These are phyloP conservation scores for Phaeosphaeriaceae sp. DNA, from an alignment of 2,329 filamentous ascomycete species.

Conservation along the genomic window DNA sequence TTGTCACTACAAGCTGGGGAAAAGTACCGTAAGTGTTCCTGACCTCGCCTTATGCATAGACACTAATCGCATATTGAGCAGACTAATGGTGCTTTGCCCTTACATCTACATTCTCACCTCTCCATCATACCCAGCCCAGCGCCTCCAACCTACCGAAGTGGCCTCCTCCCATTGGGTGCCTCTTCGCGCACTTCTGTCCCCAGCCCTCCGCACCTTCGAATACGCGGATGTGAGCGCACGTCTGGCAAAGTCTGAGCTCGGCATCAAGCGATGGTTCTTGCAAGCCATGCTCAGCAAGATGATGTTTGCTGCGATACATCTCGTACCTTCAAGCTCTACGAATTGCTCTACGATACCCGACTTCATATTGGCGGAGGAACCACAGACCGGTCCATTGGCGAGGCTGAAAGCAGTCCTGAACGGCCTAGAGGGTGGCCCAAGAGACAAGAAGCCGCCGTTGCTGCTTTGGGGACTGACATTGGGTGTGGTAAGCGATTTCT, in stretches of 20 bases:
- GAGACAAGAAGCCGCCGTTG: constrained; percentile 56
- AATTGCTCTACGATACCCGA: constrained; percentile 63
- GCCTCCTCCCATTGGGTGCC: constrained; percentile 75
- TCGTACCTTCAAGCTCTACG: constrained; percentile 68
- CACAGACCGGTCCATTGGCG: constrained; percentile 14
- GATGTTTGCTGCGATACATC: constrained; percentile 71
- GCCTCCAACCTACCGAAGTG: constrained; percentile 73
- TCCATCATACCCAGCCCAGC: constrained; percentile 63
- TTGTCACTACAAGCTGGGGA: constrained; percentile 73
- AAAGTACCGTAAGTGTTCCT: constrained; percentile 63
- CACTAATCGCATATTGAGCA: constrained; percentile 35
- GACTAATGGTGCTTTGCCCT: constrained; percentile 74
- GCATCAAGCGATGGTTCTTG: constrained; percentile 62
- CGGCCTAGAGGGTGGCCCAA: constrained; percentile 38
- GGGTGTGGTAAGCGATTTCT: constrained; percentile 71
- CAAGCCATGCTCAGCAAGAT: constrained; percentile 69
- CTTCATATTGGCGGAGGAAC: constrained; percentile 50
- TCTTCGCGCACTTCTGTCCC: constrained; percentile 66
- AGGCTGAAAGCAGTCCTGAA: constrained; percentile 25
- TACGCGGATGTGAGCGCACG: constrained; percentile 71
- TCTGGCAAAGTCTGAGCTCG: constrained; percentile 64
- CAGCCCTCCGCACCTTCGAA: constrained; percentile 67
- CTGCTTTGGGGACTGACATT: constrained; percentile 74
- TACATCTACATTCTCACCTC: constrained; percentile 71
- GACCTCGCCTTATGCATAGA: neutral